Percentiles rank a stretch among this genome's conserved stretches.
These are phyloP conservation scores for Salix udensis DNA, from an alignment of 345 rosid genomes.

Conservation along the genomic window DNA sequence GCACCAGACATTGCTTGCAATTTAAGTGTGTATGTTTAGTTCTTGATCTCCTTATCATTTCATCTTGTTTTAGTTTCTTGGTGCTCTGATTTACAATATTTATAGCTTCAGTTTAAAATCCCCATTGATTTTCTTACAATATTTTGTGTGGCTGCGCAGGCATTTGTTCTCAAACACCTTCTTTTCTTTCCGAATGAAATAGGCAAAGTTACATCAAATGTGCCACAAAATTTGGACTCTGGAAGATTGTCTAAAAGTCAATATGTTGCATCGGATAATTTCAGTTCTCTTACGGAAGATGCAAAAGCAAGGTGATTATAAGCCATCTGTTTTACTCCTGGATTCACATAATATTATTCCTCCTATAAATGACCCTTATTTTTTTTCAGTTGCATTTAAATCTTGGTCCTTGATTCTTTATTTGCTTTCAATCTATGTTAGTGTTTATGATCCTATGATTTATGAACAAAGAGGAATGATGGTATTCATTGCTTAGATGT, in stretches of 20 bases:
- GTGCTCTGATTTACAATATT: background rate
- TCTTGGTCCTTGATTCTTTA: background rate
- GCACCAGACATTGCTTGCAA: background rate
- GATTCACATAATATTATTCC: background rate
- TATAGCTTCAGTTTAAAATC: background rate
- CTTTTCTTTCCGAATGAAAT: constrained; percentile 74
- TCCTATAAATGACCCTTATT: background rate
- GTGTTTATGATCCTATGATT: background rate
- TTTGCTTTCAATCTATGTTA: background rate
- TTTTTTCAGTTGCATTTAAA: background rate
- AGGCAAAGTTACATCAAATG: constrained; percentile 35
- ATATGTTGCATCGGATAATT: constrained; percentile 45
- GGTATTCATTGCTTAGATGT: background rate
- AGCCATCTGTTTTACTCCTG: background rate
- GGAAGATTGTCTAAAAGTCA: constrained; percentile 36
- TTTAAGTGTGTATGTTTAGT: background rate
- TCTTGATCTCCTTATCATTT: background rate
- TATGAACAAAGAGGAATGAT: background rate
- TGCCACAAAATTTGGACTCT: constrained; percentile 37
- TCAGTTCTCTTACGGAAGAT: constrained; percentile 58
- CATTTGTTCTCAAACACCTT: constrained; percentile 90
- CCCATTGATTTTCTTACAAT: background rate
- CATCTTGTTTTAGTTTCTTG: background rate
- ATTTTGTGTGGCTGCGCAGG: constrained; percentile 53
- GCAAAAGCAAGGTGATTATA: constrained; percentile 70